Evolutionary conservation across 805 yeast genomes (phyloP), one percentile per base, ranked within the genome.

Genomic region (Pichia kluyveri): DNA sequence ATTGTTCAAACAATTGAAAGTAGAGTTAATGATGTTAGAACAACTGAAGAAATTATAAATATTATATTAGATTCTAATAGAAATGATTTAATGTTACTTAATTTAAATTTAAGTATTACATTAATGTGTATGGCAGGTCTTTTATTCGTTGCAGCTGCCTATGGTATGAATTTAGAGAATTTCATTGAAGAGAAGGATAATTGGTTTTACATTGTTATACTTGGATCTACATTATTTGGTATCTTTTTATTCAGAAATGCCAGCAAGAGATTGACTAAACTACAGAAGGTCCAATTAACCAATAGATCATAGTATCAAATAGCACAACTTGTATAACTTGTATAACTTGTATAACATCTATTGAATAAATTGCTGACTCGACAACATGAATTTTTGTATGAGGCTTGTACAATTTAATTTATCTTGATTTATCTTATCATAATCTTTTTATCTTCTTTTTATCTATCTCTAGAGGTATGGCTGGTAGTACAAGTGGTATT

Each of bases 151-250:
- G 93, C 96, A 2, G 84, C 96, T 0, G 69, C 88, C 11, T 93
- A 90, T 64, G 99, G 99, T 36, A 93, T 93, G 99, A 93, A 93
- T 65, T 69, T 93, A 62, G 87, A 85, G 59, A 93, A 91, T 66
- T 89, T 86, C 60, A 82, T 93, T 23, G 99, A 93, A 62, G 96
- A 89, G 48, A 69, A 80, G 1, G 75, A 76, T 47, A 73, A 75
- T 53, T 96, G 96, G 32, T 86, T 88, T 60, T 61, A 63, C 4
- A 61, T 79, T 1, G 75, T 82, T 7, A 62, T 72, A 1, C 51
- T 71, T 1, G 69, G 82, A 0, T 68, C 80, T 2, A 59, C 77
- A 10, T 44, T 66, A 4, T 55, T 53, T 19, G 51, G 77, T 36
- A 48, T 72, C 0, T 54, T 69, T 8, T 67, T 89, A 11, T 76